phyloP scores from a whole-genome alignment of 2,329 filamentous ascomycete genomes.

The Fusarium vanettenii region DNA sequence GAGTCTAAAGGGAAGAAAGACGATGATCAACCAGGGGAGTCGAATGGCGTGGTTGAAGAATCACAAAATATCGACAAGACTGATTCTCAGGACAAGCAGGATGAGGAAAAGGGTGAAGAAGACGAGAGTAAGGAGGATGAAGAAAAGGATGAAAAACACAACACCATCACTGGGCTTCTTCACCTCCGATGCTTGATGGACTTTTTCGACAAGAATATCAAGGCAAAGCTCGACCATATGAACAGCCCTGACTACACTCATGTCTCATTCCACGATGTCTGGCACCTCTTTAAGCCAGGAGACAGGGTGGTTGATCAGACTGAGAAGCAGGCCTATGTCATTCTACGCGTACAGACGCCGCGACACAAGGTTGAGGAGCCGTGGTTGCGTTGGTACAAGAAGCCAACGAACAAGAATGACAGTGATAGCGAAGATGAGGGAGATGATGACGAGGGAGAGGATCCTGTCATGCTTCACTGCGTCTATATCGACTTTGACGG shows the following conservation, averaged over 20 bases:
- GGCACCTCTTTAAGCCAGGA: not conserved
- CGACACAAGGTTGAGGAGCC: not conserved
- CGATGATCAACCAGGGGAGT: not conserved
- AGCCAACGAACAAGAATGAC: not conserved
- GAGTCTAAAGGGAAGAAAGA: not conserved
- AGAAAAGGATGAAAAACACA: not conserved
- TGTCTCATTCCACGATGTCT: not conserved
- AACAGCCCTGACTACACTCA: not conserved
- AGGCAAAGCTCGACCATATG: not conserved
- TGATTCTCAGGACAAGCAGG: not conserved
- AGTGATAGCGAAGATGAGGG: not conserved
- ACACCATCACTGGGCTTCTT: not conserved
- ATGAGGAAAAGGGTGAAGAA: not conserved
- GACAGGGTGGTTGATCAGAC: not conserved
- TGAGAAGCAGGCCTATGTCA: not conserved
- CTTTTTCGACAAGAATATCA: not conserved
- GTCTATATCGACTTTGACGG: constrained; percentile 47
- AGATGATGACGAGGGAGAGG: not conserved
- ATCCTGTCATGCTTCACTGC: not conserved
- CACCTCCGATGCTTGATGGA: not conserved
- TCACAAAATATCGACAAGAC: not conserved
- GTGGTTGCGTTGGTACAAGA: not conserved
- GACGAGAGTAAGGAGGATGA: not conserved
- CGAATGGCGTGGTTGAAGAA: not conserved
- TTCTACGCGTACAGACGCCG: not conserved